Base-by-base conservation (phyloP, 495 filamentous ascomycete genomes). In the Penicillium herquei region DNA sequence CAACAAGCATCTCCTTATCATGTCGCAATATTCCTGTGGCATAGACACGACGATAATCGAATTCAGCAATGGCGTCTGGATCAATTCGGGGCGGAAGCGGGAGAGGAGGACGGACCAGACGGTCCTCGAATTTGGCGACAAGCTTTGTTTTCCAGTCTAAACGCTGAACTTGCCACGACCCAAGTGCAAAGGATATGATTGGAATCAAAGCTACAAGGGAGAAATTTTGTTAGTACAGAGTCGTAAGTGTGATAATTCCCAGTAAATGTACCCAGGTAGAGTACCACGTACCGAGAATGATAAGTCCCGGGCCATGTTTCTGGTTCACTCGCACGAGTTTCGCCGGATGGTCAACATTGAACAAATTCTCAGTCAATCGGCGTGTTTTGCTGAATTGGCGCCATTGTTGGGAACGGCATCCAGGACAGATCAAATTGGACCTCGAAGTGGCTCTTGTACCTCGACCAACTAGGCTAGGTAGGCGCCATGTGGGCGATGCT, bases 151-250 rank as follows among this genome's bases (percentile, higher is more conserved):
- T 98, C 91, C 92, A 93, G 35, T 83, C 81, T 13, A 98, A 84
- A 3, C 94, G 90, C 64, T 95, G 81, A n/a, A 98, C 87, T 65
- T 98, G 94, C 94, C 94, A 98, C 40, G 87, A 89, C 39, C 94
- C 94, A 34, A 98, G 85, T 58, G 77, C 77, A 70, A 98, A 96
- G 47, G 94, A 88, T 6, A 91, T 96, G 41, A 95, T 76, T 35
- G 94, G 94, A 57, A 98, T 98, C 42, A 94, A 68, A 33, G 91
- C 91, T 92, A 62, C 31, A 43, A 13, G n/a, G n/a, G 4, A 51
- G 12, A 3, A 42, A 18, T 18, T 40, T 42, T 46, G 41, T 54
- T 45, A 54, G 51, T 3, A 10, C 7, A n/a, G 13, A 43, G 1
- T 43, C 9, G 16, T 43, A 43, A 8, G 2, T 43, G 9, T n/a